A percentile compares a stretch with the other conserved stretches of the same genome.
Evolutionary conservation across 1,284 basidiomycete species (phyloP).

Genomic region (Apiotrichum gamsii): DNA sequence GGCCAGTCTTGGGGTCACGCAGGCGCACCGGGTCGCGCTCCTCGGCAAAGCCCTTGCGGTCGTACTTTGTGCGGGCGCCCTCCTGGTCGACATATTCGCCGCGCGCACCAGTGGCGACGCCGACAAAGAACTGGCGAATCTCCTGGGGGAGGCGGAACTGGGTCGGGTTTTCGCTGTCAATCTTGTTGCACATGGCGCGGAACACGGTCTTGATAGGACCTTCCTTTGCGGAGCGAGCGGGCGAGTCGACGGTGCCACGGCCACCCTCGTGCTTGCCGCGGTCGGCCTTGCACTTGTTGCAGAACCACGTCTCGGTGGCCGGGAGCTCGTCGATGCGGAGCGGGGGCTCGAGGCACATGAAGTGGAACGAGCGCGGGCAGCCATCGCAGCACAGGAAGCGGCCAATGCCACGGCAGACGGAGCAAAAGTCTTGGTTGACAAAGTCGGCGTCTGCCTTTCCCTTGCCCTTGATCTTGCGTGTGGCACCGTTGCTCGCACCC

Average conservation of each 20-base stretch:
- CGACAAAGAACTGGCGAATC: slow-evolving; percentile 75
- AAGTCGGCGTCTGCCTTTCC: slow-evolving; percentile 25
- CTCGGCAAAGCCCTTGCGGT: slow-evolving; percentile 78
- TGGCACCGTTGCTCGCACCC: slow-evolving; percentile 5
- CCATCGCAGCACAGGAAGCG: slow-evolving; percentile 94
- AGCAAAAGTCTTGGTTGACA: slow-evolving; percentile 87
- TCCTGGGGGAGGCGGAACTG: slow-evolving; percentile 85
- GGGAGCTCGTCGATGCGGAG: slow-evolving; percentile 78
- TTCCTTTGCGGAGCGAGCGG: slow-evolving; percentile 12
- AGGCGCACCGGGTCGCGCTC: slow-evolving; percentile 84
- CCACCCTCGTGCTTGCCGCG: background rate
- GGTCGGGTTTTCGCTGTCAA: slow-evolving; percentile 49
- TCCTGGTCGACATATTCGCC: slow-evolving; percentile 75
- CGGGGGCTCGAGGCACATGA: slow-evolving; percentile 92
- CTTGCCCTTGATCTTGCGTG: slow-evolving; percentile 25
- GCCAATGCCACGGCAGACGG: slow-evolving; percentile 66
- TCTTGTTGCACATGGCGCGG: slow-evolving; percentile 24
- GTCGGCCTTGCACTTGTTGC: slow-evolving; percentile 49
- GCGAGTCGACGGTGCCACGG: slow-evolving; percentile 7
- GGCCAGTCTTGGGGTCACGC: slow-evolving; percentile 73
- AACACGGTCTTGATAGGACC: slow-evolving; percentile 33
- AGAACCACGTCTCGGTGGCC: slow-evolving; percentile 89
- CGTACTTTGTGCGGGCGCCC: slow-evolving; percentile 69
- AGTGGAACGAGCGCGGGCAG: slow-evolving; percentile 91
- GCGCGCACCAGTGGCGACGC: slow-evolving; percentile 62